Conservation (phyloP, 768 basidiomycete genomes). For the Dioszegia crocea region DNA sequence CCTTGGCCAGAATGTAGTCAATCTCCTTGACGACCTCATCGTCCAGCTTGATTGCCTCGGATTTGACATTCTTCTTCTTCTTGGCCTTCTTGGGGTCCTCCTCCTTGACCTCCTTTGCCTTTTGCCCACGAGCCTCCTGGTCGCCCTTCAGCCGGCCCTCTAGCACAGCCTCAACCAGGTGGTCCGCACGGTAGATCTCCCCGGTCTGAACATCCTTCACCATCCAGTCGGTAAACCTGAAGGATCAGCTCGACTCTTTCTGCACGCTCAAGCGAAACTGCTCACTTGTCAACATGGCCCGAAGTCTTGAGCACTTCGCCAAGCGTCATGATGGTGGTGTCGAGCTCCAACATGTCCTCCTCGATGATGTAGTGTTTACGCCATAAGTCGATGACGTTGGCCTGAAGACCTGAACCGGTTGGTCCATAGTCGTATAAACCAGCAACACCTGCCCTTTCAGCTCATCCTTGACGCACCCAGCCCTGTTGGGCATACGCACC, state of each 20-base stretch:
- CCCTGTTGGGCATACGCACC: slow-evolving; percentile 57
- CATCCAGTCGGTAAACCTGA: slow-evolving; percentile 94
- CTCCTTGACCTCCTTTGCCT: slow-evolving; percentile 57
- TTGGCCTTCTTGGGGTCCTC: slow-evolving; percentile 69
- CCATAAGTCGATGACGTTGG: slow-evolving; percentile 96
- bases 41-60: slow-evolving; percentile 63
- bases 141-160: slow-evolving; percentile 86
- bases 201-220: slow-evolving; percentile 92
- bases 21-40: slow-evolving; percentile 74
- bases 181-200: slow-evolving; percentile 93
- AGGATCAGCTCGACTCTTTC: background rate
- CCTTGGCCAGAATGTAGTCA: slow-evolving; percentile 81
- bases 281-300: slow-evolving; percentile 81
- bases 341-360: slow-evolving; percentile 96
- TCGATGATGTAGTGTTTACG: slow-evolving; percentile 96
- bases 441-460: slow-evolving; percentile 67
- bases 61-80: slow-evolving; percentile 61
- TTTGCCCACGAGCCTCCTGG: slow-evolving; percentile 73
- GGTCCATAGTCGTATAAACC: slow-evolving; percentile 98
- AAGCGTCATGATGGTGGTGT: slow-evolving; percentile 97
- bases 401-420: slow-evolving; percentile 88
- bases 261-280: background rate
- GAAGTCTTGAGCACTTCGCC: slow-evolving; percentile 91
- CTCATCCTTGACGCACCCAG: background rate
- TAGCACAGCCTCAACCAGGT: slow-evolving; percentile 86